Conservation (phyloP, 225 moss, liverwort and hornwort species). For the Climacium dendroides region DNA sequence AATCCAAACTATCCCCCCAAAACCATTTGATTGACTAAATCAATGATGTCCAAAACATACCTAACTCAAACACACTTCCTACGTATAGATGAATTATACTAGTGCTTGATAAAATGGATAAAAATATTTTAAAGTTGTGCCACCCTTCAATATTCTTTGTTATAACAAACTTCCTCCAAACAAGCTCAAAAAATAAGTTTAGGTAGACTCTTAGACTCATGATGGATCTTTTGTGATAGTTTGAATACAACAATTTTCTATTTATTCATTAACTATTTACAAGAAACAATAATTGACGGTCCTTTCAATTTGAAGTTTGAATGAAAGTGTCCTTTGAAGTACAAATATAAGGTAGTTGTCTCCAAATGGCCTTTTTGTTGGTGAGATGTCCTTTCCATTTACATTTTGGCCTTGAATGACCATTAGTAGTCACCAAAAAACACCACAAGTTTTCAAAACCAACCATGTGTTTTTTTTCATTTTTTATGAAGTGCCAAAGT, state of each 20-base stretch:
- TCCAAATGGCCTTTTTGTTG: background rate
- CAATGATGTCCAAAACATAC: background rate
- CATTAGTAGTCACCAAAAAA: too few species aligned
- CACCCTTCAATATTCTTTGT: too few species aligned
- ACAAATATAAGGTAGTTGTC: background rate
- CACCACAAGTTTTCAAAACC: too few species aligned
- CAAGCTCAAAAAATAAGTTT: background rate
- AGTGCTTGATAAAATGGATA: background rate
- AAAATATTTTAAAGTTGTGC: background rate
- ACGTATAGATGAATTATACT: background rate
- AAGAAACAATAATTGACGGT: rapidly evolving
- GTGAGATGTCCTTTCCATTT: background rate
- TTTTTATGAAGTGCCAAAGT: too few species aligned
- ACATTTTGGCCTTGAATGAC: too few species aligned
- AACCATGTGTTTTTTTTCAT: too few species aligned
- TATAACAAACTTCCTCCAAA: background rate
- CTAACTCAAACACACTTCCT: background rate
- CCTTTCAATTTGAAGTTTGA: background rate
- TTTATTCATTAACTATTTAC: background rate
- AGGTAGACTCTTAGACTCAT: background rate
- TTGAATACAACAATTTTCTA: background rate
- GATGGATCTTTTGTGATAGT: background rate
- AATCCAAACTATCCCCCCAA: background rate
- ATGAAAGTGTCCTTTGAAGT: background rate
- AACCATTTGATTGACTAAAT: background rate